Conservation (phyloP, 78 protist genomes). For the Creolimax fragrantissima region DNA sequence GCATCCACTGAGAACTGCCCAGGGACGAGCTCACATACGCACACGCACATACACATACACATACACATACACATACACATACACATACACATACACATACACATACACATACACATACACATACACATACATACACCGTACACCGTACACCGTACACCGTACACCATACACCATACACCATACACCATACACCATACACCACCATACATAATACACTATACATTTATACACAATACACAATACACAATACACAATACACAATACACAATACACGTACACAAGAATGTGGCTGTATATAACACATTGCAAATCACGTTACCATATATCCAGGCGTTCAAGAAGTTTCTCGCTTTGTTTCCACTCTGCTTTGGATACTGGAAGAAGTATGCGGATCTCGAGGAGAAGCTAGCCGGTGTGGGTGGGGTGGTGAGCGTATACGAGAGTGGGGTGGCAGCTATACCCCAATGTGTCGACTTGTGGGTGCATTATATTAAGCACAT, state of each 20-base stretch:
- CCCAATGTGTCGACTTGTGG: conserved; percentile 6
- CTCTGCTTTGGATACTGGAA: neutral
- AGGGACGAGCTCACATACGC: no score
- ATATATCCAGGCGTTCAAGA: neutral
- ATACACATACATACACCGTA: neutral
- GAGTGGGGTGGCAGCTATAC: neutral
- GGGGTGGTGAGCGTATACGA: neutral
- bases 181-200: neutral
- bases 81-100: neutral
- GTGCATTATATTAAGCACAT: neutral
- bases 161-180: neutral
- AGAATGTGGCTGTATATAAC: neutral
- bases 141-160: neutral
- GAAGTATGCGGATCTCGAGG: neutral
- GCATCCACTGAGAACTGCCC: no score
- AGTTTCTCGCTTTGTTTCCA: neutral
- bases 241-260: neutral
- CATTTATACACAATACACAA: neutral
- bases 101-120: neutral
- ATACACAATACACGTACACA: neutral
- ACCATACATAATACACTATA: neutral
- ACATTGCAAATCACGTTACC: neutral
- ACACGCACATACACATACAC: neutral
- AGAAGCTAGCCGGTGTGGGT: neutral
- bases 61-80: neutral